These are phyloP conservation scores for Didymella exigua DNA, from an alignment of 2,329 filamentous ascomycete genomes.

Conservation along the genomic window DNA sequence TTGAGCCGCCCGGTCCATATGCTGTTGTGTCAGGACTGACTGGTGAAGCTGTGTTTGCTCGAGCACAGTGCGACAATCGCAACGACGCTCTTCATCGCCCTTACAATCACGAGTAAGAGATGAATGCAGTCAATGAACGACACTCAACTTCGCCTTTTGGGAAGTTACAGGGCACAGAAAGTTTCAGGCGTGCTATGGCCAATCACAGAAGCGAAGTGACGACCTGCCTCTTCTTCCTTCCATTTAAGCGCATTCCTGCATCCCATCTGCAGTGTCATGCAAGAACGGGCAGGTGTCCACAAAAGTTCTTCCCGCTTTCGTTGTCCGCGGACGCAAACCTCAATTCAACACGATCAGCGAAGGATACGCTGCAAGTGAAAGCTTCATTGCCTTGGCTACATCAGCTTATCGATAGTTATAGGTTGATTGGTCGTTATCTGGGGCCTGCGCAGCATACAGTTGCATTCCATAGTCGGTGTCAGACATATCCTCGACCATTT, in stretches of 20 bases:
- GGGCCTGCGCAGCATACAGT: not conserved
- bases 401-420: not conserved
- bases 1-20: not conserved
- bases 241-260: not conserved
- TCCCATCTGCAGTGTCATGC: not conserved
- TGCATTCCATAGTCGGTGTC: not conserved
- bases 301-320: not conserved
- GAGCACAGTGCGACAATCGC: not conserved
- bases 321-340: conserved; percentile 1
- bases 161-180: not conserved
- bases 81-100: not conserved
- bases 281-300: conserved; percentile 1
- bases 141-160: not conserved
- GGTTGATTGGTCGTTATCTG: not conserved
- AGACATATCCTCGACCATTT: not conserved
- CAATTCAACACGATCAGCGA: not conserved
- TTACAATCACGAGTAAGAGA: no score
- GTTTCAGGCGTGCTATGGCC: not conserved
- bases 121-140: not conserved
- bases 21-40: not conserved
- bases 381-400: conserved; percentile 10
- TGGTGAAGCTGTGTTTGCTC: not conserved
- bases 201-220: conserved; percentile 1
- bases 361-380: not conserved
- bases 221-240: not conserved